Percentiles rank a stretch among this genome's conserved stretches.
phyloP scores from a whole-genome alignment of 2,329 filamentous ascomycete genomes.

The Sporothrix dimorphospora region DNA sequence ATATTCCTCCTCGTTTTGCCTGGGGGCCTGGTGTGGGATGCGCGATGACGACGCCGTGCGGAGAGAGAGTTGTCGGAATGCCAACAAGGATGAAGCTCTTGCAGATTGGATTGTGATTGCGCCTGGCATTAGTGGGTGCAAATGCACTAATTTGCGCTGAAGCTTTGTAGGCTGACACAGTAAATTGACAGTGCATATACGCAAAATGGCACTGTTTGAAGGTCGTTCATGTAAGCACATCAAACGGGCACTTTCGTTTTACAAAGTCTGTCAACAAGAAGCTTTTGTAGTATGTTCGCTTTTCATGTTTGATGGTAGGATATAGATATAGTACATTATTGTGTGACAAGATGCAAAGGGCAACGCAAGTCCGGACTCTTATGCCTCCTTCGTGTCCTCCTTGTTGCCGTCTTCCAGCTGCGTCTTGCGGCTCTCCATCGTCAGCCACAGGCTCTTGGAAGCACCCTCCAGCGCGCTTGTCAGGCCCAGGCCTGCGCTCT shows the following conservation, averaged over 20 bases:
- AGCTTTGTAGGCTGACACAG: conserved; percentile 25
- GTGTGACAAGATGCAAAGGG: neutral
- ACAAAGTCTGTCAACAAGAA: neutral
- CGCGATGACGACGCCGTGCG: conserved; percentile 25
- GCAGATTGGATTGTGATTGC: conserved; percentile 1
- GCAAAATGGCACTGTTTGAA: neutral
- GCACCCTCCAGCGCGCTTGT: conserved; percentile 79
- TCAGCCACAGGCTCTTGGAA: conserved; percentile 81
- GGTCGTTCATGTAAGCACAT: neutral
- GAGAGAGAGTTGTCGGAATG: conserved; percentile 13
- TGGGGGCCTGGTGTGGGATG: conserved; percentile 1
- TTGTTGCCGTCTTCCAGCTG: conserved; percentile 74
- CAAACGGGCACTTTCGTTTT: neutral
- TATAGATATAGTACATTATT: conserved; percentile 26
- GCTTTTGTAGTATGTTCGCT: conserved; percentile 6
- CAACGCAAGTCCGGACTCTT: neutral
- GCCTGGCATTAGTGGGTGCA: conserved; percentile 10
- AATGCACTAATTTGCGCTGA: neutral
- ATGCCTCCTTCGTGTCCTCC: conserved; percentile 30
- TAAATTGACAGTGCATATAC: conserved; percentile 20
- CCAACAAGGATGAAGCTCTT: conserved; percentile 17
- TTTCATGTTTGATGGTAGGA: neutral
- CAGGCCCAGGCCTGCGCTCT: conserved; percentile 76
- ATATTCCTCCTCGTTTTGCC: neutral
- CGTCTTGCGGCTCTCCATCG: conserved; percentile 78